Base-by-base conservation (phyloP, 2,329 filamentous ascomycete genomes). In the Ascochyta fabae region DNA sequence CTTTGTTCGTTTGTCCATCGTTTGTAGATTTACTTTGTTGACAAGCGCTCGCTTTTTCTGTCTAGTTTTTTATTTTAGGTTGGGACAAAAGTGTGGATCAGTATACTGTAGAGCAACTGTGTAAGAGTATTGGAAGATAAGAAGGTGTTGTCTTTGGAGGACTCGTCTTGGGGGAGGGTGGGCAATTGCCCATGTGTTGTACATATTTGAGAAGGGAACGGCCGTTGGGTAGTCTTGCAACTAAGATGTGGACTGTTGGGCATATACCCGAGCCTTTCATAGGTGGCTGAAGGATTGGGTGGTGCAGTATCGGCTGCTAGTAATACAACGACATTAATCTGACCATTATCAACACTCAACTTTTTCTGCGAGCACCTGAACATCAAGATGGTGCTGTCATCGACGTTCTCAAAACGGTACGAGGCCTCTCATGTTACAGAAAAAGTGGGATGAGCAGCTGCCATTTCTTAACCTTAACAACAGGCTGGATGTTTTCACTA, bases 101-200 rank as follows among this genome's bases (percentile, higher is more conserved):
- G 27, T 45, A 39, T 48, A 31, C 23, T 27, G 23, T 52, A 45
- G 23, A 22, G 33, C 33, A 45, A 15, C 9, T 9, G 13, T 57
- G 53, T 57, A 57, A 48, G 53, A 57, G 22, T 57, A 52, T 33
- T 27, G n/a, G 22, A 19, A 19, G 47, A 34, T 38, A 35, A 42
- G 19, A 6, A 8, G 3, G n/a, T 19, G 16, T 41, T 13, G 3
- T n/a, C 6, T 22, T 9, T n/a, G 45, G 26, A 6, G 22, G 10
- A 29, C n/a, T 40, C 8, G 44, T 34, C 10, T 15, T 7, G 33
- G 33, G 23, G 22, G 4, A 49, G 45, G 41, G 40, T 26, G 16
- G 41, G 39, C 16, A 19, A 6, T 16, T 31, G 27, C 26, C 41
- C 42, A 41, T 47, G 42, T 41, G 36, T 47, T 50, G 36, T 46